A percentile compares a stretch with the other conserved stretches of the same genome.
Evolutionary conservation across 2,329 filamentous ascomycete species (phyloP).

Genomic region (Chaetoscypha palmicola): DNA sequence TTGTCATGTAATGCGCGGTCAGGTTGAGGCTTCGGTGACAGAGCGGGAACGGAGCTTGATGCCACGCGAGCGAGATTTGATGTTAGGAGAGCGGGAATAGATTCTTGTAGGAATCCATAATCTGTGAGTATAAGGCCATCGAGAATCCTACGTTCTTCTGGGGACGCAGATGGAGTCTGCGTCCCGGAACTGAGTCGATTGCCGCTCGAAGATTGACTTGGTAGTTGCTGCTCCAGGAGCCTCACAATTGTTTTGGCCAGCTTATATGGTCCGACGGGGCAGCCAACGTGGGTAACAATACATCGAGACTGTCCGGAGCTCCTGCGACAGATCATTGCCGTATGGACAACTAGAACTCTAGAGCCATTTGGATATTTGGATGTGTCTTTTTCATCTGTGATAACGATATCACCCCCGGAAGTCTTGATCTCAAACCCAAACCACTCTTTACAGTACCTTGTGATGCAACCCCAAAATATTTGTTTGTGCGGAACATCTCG

Average conservation of each 20-base stretch:
- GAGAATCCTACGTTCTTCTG: constrained; percentile 16
- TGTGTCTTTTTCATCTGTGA: constrained; percentile 14
- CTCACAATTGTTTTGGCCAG: constrained; percentile 23
- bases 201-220: background rate
- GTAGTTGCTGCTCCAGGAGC: constrained; percentile 11
- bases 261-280: constrained; percentile 25
- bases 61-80: background rate
- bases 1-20: background rate
- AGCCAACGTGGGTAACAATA: constrained; percentile 15
- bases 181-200: constrained; percentile 13
- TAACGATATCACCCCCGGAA: constrained; percentile 15
- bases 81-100: background rate
- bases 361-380: constrained; percentile 5
- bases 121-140: constrained; percentile 17
- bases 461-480: constrained; percentile 21
- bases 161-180: constrained; percentile 22
- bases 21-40: background rate
- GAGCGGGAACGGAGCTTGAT: background rate
- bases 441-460: constrained; percentile 25
- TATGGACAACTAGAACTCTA: constrained; percentile 20
- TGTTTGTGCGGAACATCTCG: constrained; percentile 2
- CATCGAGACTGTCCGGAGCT: background rate
- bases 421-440: constrained; percentile 20
- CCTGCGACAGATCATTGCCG: constrained; percentile 11
- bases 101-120: constrained; percentile 16